Conservation (phyloP, 2,329 filamentous ascomycete species). For the Lizonia empirigonia region DNA sequence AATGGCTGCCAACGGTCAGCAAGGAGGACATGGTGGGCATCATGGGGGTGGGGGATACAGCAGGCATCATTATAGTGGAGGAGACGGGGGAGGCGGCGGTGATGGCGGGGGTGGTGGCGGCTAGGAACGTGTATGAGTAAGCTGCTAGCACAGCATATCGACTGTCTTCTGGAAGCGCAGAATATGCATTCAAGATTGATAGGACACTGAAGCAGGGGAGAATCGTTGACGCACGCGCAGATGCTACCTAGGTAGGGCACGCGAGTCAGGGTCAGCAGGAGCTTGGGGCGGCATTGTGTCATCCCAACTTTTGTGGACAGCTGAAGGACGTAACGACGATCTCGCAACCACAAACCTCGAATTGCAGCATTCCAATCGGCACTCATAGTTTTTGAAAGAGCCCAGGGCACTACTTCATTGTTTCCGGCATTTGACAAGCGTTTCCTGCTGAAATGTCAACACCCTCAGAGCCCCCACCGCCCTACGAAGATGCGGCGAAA, state of each 20-base stretch:
- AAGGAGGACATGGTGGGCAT: constrained; percentile 16
- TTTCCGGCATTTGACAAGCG: background rate
- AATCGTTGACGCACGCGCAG: background rate
- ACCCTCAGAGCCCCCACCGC: constrained; percentile 46
- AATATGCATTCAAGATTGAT: background rate
- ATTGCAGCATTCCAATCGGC: background rate
- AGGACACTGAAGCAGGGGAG: no score
- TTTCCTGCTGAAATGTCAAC: constrained; percentile 4
- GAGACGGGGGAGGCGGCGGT: constrained; percentile 11
- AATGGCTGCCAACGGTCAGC: constrained; percentile 17
- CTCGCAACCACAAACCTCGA: background rate
- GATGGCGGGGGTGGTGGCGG: constrained; percentile 8
- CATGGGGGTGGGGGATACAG: constrained; percentile 6
- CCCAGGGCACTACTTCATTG: background rate
- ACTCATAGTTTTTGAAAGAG: background rate
- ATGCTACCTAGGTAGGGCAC: background rate
- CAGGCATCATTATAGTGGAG: constrained; percentile 1
- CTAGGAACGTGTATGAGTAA: background rate
- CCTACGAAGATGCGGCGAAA: constrained; percentile 49
- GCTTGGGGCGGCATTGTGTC: constrained; percentile 12
- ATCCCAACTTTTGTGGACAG: constrained; percentile 14
- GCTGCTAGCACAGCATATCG: no score
- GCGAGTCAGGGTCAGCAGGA: constrained; percentile 11
- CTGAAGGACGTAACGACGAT: constrained; percentile 4
- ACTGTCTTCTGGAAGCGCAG: background rate